Percentiles rank a stretch among this genome's conserved stretches.
phyloP scores from a whole-genome alignment of 176 grass and related monocot genomes.

The Tuctoria greenei region DNA sequence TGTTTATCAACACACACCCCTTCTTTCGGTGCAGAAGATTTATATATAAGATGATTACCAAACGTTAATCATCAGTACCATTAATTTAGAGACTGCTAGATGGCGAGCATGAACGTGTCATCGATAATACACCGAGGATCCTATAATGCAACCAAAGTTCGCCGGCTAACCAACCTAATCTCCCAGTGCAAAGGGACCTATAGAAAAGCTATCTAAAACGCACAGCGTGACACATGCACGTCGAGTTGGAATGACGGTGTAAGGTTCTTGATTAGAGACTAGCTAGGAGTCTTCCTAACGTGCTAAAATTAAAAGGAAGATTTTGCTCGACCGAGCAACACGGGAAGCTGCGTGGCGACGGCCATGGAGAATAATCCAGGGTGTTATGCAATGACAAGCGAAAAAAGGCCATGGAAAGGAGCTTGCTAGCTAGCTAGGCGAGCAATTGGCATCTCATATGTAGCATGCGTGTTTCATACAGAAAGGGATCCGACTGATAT shows the following conservation, averaged over 20 bases:
- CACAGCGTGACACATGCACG: conserved; percentile 1
- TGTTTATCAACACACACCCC: neutral
- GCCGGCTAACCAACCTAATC: conserved; percentile 18
- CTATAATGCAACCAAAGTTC: conserved; percentile 30
- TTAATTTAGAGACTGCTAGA: conserved; percentile 21
- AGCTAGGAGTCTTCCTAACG: conserved; percentile 24
- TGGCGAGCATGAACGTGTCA: conserved; percentile 27
- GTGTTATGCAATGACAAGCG: conserved; percentile 45
- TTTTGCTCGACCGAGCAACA: conserved; percentile 24
- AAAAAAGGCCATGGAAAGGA: conserved; percentile 27
- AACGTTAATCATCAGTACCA: neutral
- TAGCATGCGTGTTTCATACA: neutral
- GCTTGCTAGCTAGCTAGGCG: neutral
- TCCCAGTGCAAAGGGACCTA: conserved; percentile 3
- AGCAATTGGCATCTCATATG: conserved; percentile 16
- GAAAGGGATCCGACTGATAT: conserved; percentile 8
- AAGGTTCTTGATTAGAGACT: conserved; percentile 5
- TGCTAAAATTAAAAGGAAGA: conserved; percentile 21
- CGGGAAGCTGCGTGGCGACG: conserved; percentile 28
- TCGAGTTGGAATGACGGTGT: conserved; percentile 39
- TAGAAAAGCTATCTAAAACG: conserved; percentile 15
- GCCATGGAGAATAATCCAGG: conserved; percentile 53
- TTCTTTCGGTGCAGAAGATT: neutral
- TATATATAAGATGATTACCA: neutral
- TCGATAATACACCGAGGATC: neutral